Evolutionary conservation across 1,284 basidiomycete species (phyloP).

Genomic region (Trametes pubescens): DNA sequence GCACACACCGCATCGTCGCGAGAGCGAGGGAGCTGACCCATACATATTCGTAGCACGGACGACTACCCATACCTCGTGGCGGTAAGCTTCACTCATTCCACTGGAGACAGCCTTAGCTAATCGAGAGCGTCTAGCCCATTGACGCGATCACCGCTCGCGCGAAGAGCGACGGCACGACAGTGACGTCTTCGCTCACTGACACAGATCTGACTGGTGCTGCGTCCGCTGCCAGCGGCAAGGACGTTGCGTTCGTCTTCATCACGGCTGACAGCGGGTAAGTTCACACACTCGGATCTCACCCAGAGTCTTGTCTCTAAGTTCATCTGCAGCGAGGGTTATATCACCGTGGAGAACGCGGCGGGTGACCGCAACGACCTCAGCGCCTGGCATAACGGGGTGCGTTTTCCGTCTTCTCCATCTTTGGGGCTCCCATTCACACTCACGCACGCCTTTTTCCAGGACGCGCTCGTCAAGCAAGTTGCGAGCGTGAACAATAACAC

Average conservation of each 20-base stretch:
- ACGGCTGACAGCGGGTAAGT: conserved; percentile 55
- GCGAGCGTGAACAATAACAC: conserved; percentile 68
- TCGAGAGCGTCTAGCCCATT: conserved; percentile 48
- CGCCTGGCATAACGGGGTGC: conserved; percentile 67
- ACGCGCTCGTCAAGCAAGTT: conserved; percentile 61
- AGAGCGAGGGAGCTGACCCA: neutral
- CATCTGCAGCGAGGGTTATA: conserved; percentile 50
- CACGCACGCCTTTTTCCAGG: conserved; percentile 42
- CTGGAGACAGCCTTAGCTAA: neutral
- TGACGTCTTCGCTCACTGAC: conserved; percentile 63
- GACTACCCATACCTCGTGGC: conserved; percentile 45
- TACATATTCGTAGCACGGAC: conserved; percentile 34
- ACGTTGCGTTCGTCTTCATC: conserved; percentile 70
- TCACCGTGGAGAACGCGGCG: conserved; percentile 67
- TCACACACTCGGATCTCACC: neutral
- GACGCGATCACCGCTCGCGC: conserved; percentile 57
- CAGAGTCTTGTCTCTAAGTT: neutral
- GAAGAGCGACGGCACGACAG: conserved; percentile 49
- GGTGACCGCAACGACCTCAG: conserved; percentile 81
- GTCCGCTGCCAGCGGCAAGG: conserved; percentile 58
- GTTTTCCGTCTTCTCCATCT: conserved; percentile 25
- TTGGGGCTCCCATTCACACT: neutral
- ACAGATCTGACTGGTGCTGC: conserved; percentile 59
- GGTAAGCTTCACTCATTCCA: conserved; percentile 25
- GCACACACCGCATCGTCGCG: neutral